phyloP scores from a whole-genome alignment of 202 grass and related monocot genomes.

The Panicum hallii region DNA sequence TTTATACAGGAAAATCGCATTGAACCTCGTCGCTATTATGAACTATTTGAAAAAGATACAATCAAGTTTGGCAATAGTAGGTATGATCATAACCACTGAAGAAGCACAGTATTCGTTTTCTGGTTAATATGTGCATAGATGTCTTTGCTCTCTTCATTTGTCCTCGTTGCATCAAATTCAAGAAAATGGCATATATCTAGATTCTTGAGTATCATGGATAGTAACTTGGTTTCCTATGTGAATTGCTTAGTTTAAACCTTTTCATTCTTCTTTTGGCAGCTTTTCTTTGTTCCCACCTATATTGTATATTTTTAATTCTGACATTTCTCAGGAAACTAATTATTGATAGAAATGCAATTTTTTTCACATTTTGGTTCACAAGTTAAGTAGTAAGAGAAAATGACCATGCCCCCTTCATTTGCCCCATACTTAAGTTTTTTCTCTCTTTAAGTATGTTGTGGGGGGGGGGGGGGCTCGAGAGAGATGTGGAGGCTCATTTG shows the following conservation, averaged over 20 bases:
- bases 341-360: background rate
- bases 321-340: background rate
- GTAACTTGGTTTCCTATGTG: background rate
- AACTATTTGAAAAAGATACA: conserved; percentile 95
- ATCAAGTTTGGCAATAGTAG: conserved; percentile 96
- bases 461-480: background rate
- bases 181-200: background rate
- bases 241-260: background rate
- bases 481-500: conserved; percentile 5
- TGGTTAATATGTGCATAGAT: conserved; percentile 2
- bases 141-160: background rate
- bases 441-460: background rate
- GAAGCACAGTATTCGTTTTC: background rate
- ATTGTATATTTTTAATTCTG: conserved; percentile 10
- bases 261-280: background rate
- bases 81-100: conserved; percentile 50
- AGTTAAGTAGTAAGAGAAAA: conserved; percentile 3
- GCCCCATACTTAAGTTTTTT: background rate
- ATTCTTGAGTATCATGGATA: background rate
- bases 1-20: conserved; percentile 73
- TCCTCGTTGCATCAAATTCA: conserved; percentile 16
- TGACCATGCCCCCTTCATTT: background rate
- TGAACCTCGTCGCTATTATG: conserved; percentile 89
- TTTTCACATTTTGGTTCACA: background rate
- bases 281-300: conserved; percentile 14